phyloP scores from a whole-genome alignment of 352 stramenopile species.

The Thalassiosira gravida region DNA sequence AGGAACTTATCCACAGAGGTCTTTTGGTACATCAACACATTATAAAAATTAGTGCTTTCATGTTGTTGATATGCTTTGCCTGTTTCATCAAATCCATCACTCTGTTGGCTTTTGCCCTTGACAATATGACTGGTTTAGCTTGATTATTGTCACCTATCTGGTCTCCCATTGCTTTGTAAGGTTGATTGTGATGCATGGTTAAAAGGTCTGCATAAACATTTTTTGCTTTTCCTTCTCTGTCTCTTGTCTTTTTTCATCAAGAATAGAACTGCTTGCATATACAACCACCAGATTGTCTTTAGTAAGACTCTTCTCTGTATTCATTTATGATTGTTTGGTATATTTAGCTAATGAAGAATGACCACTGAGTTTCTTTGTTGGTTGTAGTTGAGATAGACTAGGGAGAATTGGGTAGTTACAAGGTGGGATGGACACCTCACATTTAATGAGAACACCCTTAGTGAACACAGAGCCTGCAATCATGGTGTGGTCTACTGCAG shows the following conservation, averaged over 20 bases:
- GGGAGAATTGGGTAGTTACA: no score
- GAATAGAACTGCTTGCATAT: conserved; percentile 13
- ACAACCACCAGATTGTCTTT: conserved; percentile 12
- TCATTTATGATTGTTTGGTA: neutral
- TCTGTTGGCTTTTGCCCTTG: neutral
- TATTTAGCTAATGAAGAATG: neutral
- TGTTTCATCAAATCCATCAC: neutral
- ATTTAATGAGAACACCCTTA: neutral
- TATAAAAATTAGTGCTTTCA: neutral
- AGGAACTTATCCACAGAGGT: conserved; percentile 2
- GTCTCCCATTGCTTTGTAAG: neutral
- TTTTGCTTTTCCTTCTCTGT: conserved; percentile 1
- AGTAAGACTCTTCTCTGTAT: conserved; percentile 15
- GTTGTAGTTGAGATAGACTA: no score
- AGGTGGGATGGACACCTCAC: neutral
- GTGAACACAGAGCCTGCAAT: neutral
- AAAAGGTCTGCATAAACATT: neutral
- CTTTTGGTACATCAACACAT: neutral
- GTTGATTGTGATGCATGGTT: neutral
- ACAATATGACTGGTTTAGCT: neutral
- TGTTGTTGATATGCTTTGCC: neutral
- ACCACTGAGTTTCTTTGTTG: no score
- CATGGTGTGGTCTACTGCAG: neutral
- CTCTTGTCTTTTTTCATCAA: conserved; percentile 14
- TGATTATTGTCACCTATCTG: neutral